Evolutionary conservation across 2,329 filamentous ascomycete genomes (phyloP).

Genomic region (Talaromyces piceae): DNA sequence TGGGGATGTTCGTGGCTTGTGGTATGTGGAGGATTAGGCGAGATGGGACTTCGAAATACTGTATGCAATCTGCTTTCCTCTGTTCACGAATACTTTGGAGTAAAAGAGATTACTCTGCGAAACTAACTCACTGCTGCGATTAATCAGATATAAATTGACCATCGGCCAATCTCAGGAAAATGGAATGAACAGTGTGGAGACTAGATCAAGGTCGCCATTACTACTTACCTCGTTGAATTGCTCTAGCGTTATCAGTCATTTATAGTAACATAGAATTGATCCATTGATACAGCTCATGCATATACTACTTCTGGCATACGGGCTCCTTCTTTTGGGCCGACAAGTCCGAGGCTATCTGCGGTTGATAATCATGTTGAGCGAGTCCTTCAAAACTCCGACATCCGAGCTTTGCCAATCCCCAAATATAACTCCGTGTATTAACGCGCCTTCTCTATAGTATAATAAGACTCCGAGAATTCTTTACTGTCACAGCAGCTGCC

Average conservation of each 20-base stretch:
- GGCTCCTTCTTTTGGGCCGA: not conserved
- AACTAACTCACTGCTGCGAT: too few relatives aligned
- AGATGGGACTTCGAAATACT: not conserved
- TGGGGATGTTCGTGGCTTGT: not conserved
- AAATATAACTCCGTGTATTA: not conserved
- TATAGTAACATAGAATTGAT: not conserved
- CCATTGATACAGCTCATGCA: not conserved
- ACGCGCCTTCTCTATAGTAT: too few relatives aligned
- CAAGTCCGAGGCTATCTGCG: not conserved
- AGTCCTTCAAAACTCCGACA: not conserved
- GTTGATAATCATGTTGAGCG: not conserved
- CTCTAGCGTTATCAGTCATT: too few relatives aligned
- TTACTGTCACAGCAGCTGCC: too few relatives aligned
- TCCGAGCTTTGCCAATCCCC: not conserved
- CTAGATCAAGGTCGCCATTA: too few relatives aligned
- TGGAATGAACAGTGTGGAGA: too few relatives aligned
- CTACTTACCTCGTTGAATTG: too few relatives aligned
- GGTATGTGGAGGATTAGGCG: not conserved
- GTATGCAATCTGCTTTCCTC: not conserved
- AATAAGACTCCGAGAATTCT: too few relatives aligned
- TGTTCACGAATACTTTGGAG: too few relatives aligned
- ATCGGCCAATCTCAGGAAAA: too few relatives aligned
- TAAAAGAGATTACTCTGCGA: too few relatives aligned
- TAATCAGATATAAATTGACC: too few relatives aligned
- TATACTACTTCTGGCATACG: not conserved